Evolutionary conservation across 1,139 yeast species (phyloP), one percentile per base, ranked within the genome.

Genomic region (Pichia terricola): DNA sequence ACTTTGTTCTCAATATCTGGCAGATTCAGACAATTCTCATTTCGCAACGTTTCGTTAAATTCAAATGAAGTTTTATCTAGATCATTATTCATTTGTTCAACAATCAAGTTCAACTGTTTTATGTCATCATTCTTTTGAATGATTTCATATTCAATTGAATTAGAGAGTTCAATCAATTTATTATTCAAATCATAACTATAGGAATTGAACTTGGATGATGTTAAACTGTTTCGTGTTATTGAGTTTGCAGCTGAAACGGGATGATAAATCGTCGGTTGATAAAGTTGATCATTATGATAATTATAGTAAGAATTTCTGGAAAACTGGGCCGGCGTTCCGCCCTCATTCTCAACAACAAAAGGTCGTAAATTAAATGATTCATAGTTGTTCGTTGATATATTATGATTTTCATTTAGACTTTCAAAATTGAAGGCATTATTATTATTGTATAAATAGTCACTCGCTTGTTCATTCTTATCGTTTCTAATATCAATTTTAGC

Each of bases 401-500:
- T 30, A 16, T 16, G 22, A 41, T 33, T 46, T 38, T 30, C 40
- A 5, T 27, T 30, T 11, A 51, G 47, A 39, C 58, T 51, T 45
- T 55, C 35, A 50, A 58, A 49, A 50, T 68, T 71, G 49, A 70
- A 69, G 42, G 70, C 22, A 22, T n/a, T 11, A 8, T 36, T 25
- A 22, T 35, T 39, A 16, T 16, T 16, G 22, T 16, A 71, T 48
- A 79, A 63, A 67, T 79, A 79, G 56, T 85, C 94, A 52, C 84
- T 85, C 1, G 88, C 87, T 0, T 87, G 77, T 48, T 77, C 72
- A 16, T 88, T 84, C 34, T 77, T 76, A 51, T 79, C 73, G 61
- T 91, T 89, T 37, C 77, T 73, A 38, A 88, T 68, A 53, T 82
- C 81, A 26, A 84, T 74, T 47, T 77, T 73, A 11, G 89, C 91